Evolutionary conservation across 2,329 filamentous ascomycete genomes (phyloP).

Genomic region (Paecilomyces fulvus): DNA sequence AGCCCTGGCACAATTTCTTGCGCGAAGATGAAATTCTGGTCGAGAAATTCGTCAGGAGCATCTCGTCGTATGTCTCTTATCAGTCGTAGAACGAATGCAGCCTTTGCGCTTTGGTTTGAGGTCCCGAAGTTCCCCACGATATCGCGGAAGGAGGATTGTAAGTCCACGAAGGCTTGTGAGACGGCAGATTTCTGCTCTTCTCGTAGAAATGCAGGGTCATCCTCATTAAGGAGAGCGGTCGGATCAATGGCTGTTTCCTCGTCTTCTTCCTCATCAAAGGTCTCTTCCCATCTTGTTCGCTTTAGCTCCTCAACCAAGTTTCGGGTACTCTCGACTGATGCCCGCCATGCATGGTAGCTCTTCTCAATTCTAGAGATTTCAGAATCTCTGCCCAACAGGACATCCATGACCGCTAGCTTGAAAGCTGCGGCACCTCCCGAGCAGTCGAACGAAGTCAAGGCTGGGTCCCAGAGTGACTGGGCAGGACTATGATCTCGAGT

Average conservation of each 20-base stretch:
- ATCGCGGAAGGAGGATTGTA: slow-evolving; percentile 38
- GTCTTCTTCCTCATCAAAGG: slow-evolving; percentile 31
- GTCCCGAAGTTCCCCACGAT: slow-evolving; percentile 42
- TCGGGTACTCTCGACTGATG: slow-evolving; percentile 51
- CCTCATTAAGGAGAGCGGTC: slow-evolving; percentile 51
- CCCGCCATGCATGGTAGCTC: slow-evolving; percentile 64
- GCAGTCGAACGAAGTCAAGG: slow-evolving; percentile 57
- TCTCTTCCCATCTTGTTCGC: slow-evolving; percentile 27
- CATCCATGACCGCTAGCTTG: slow-evolving; percentile 59
- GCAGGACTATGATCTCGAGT: slow-evolving; percentile 43
- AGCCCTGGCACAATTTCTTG: slow-evolving; percentile 54
- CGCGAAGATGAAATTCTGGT: slow-evolving; percentile 42
- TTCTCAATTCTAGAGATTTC: slow-evolving; percentile 54
- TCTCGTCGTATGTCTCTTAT: slow-evolving; percentile 64
- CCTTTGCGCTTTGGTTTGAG: slow-evolving; percentile 40
- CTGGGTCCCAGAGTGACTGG: slow-evolving; percentile 58
- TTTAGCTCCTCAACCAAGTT: slow-evolving; percentile 26
- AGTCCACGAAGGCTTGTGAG: slow-evolving; percentile 46
- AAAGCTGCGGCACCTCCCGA: slow-evolving; percentile 58
- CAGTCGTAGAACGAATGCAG: slow-evolving; percentile 60
- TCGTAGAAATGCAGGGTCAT: slow-evolving; percentile 60
- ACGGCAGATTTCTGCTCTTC: slow-evolving; percentile 51
- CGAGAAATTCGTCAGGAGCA: slow-evolving; percentile 47
- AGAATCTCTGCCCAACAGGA: slow-evolving; percentile 64
- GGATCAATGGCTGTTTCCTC: slow-evolving; percentile 30